phyloP scores from a whole-genome alignment of 148 eudicot species.

The Chenopodium album region DNA sequence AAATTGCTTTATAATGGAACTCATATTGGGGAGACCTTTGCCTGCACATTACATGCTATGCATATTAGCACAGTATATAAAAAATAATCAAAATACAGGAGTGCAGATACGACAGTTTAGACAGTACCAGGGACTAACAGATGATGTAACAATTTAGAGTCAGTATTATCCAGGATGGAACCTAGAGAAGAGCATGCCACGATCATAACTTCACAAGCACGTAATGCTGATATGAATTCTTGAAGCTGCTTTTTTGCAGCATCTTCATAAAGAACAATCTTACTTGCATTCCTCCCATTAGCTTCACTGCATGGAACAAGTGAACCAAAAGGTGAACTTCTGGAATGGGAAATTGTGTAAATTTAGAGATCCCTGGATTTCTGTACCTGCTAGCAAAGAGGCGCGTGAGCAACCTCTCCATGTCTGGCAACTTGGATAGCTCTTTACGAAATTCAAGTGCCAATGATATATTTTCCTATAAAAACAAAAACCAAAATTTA shows the following conservation, averaged over 20 bases:
- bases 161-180: constrained; percentile 54
- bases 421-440: constrained; percentile 78
- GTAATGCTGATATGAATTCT: constrained; percentile 82
- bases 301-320: constrained; percentile 61
- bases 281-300: constrained; percentile 84
- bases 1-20: constrained; percentile 61
- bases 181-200: constrained; percentile 74
- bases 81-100: constrained; percentile 1
- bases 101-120: constrained; percentile 3
- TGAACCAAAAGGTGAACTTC: background rate
- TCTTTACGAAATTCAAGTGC: constrained; percentile 78
- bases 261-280: constrained; percentile 91
- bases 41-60: constrained; percentile 46
- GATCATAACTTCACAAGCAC: constrained; percentile 80
- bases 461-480: constrained; percentile 54
- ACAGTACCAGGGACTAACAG: constrained; percentile 73
- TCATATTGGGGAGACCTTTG: constrained; percentile 66
- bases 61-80: constrained; percentile 19
- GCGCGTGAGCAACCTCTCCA: constrained; percentile 89
- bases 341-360: constrained; percentile 8
- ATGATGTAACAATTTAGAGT: constrained; percentile 61
- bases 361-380: background rate
- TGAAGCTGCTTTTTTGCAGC: constrained; percentile 87
- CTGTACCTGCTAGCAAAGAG: constrained; percentile 78
- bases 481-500: constrained; percentile 29